Evolutionary conservation across 345 rosid species (phyloP), one percentile per base, ranked within the genome.

Genomic region (Dipteronia sinensis): DNA sequence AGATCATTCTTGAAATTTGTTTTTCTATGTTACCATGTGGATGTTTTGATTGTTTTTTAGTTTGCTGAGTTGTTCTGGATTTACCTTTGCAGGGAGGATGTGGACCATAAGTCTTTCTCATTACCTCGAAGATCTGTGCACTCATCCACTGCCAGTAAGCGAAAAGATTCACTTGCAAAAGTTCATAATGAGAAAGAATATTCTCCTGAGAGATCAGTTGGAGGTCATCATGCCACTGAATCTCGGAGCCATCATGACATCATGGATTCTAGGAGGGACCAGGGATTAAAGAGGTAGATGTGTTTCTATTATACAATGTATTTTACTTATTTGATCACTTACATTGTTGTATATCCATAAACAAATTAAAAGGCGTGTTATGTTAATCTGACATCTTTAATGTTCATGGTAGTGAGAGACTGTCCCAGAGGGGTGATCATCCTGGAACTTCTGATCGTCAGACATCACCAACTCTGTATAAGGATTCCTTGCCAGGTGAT

Each of bases 391-490:
- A 69, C 81, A 56, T 67, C 72, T 4, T 80, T 47, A 77, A 77
- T 61, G 49, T 81, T 85, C 56, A 67, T 83, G 74, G 46, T 93
- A 96, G 95, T 53, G 89, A 83, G 58, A 95, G 82, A 77, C 44
- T 82, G 46, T 80, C 89, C 67, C 82, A 81, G 49, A 84, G 81
- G 80, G 82, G 71, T 44, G 75, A 44, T 46, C 42, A 63, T 79
- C 69, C 82, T 51, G 87, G 79, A 82, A 73, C 68, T 76, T 76
- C 80, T 49, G 89, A 88, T 51, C 77, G 63, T 64, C 82, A 85
- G 25, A 86, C 67, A 75, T 85, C 93, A 38, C 87, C 89, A 29
- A 67, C 82, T 55, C 22, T 76, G 27, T 66, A 65, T 55, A 78
- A 85, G 78, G 85, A 83, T 46, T 79, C 84, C 2, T 61, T 55